phyloP scores from a whole-genome alignment of 352 stramenopile species.

The Elongisporangium senticosum region DNA sequence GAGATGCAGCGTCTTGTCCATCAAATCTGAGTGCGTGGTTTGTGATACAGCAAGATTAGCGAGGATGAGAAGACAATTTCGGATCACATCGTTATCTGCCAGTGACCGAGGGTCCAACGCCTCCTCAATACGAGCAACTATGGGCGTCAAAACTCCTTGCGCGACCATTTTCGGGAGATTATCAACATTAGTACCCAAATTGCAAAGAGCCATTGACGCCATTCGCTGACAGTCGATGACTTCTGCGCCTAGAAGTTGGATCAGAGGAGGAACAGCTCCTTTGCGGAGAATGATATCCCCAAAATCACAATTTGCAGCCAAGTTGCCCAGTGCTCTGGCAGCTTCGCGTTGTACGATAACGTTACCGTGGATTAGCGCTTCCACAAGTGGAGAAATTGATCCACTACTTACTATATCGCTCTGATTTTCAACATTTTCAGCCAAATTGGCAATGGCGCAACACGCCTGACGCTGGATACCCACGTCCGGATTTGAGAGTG shows the following conservation, averaged over 20 bases:
- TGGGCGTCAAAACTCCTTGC: conserved; percentile 80
- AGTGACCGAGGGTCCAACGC: conserved; percentile 90
- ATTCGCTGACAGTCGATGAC: conserved; percentile 93
- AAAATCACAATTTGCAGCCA: conserved; percentile 95
- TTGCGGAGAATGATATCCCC: conserved; percentile 89
- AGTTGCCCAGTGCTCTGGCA: conserved; percentile 90
- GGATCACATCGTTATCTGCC: conserved; percentile 92
- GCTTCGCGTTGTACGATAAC: conserved; percentile 90
- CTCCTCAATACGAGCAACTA: conserved; percentile 86
- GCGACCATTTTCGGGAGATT: conserved; percentile 90
- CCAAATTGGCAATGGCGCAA: conserved; percentile 94
- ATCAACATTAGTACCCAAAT: conserved; percentile 92
- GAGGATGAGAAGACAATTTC: conserved; percentile 93
- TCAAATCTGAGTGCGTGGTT: conserved; percentile 77
- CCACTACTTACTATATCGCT: conserved; percentile 84
- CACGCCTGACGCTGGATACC: conserved; percentile 90
- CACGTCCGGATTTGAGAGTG: conserved; percentile 61
- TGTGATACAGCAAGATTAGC: conserved; percentile 89
- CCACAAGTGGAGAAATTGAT: conserved; percentile 82
- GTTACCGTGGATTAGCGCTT: conserved; percentile 66
- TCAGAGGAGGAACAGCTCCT: conserved; percentile 77
- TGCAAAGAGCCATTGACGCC: conserved; percentile 94
- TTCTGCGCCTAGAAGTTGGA: conserved; percentile 86
- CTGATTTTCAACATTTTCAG: conserved; percentile 93
- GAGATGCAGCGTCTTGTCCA: conserved; percentile 77